phyloP scores from a whole-genome alignment of 2,329 filamentous ascomycete species.

The Diaporthe vaccinii region DNA sequence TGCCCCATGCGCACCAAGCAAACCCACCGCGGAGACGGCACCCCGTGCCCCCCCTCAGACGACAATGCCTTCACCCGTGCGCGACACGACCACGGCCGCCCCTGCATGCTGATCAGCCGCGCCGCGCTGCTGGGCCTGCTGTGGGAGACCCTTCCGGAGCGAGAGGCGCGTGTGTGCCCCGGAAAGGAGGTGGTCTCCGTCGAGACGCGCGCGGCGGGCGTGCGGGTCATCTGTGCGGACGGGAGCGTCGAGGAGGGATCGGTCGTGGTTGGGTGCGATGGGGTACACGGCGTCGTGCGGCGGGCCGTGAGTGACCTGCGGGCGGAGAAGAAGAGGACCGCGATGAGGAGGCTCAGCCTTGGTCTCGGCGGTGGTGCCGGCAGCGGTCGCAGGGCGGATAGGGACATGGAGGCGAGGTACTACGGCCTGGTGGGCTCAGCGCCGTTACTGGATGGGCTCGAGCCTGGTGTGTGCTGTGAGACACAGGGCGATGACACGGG shows the following conservation, averaged over 20 bases:
- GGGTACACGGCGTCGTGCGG: conserved; percentile 43
- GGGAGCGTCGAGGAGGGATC: conserved; percentile 41
- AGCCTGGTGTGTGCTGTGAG: conserved; percentile 29
- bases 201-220: conserved; percentile 31
- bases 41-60: background rate
- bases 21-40: conserved; percentile 37
- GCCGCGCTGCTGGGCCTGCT: conserved; percentile 40
- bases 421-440: conserved; percentile 36
- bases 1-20: conserved; percentile 32
- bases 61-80: conserved; percentile 39
- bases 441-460: conserved; percentile 1
- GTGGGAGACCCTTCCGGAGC: conserved; percentile 38
- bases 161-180: conserved; percentile 35
- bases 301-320: conserved; percentile 32
- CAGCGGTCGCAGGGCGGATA: background rate
- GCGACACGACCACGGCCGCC: conserved; percentile 41
- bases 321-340: background rate
- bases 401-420: conserved; percentile 36
- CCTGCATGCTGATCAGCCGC: conserved; percentile 42
- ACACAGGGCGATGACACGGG: background rate
- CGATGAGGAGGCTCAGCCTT: conserved; percentile 3
- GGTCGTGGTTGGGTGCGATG: conserved; percentile 44
- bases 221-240: conserved; percentile 41
- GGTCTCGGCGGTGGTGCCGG: background rate
- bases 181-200: conserved; percentile 41